Conservation (phyloP, 768 basidiomycete genomes). For the Wakefieldia striispora region DNA sequence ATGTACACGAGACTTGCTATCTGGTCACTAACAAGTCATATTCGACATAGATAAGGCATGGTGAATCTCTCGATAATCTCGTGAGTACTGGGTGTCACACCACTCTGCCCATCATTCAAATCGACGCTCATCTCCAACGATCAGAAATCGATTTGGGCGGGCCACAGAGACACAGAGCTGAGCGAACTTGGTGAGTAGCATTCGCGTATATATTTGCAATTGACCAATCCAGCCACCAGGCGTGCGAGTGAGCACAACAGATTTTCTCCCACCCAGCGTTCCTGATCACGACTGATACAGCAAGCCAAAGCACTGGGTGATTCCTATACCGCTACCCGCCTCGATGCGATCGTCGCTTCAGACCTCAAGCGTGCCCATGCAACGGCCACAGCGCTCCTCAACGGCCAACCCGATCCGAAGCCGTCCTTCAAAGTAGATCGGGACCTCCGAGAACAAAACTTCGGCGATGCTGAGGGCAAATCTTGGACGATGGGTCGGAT, state of each 20-base stretch:
- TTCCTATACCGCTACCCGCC: slow-evolving; percentile 44
- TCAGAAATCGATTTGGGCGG: slow-evolving; percentile 63
- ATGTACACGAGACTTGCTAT: slow-evolving; percentile 1
- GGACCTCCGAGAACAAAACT: slow-evolving; percentile 66
- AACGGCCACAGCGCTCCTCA: slow-evolving; percentile 57
- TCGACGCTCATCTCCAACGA: neutral
- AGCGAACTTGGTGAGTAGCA: slow-evolving; percentile 63
- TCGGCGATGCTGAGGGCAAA: slow-evolving; percentile 69
- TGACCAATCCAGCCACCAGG: slow-evolving; percentile 35
- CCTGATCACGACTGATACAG: slow-evolving; percentile 27
- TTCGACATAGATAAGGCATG: slow-evolving; percentile 60
- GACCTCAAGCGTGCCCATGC: slow-evolving; percentile 60
- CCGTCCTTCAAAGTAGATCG: slow-evolving; percentile 47
- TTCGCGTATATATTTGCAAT: neutral
- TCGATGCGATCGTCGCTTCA: slow-evolving; percentile 64
- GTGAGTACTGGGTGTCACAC: slow-evolving; percentile 42
- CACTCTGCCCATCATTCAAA: neutral
- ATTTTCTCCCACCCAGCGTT: neutral
- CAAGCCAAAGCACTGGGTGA: slow-evolving; percentile 67
- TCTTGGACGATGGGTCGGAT: slow-evolving; percentile 34
- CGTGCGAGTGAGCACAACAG: slow-evolving; percentile 43
- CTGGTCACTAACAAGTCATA: neutral
- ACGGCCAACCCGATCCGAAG: slow-evolving; percentile 45
- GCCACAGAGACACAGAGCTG: slow-evolving; percentile 70
- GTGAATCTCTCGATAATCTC: slow-evolving; percentile 74